These are phyloP conservation scores for Moricandia arvensis DNA, from an alignment of 345 rosid species.

Conservation along the genomic window DNA sequence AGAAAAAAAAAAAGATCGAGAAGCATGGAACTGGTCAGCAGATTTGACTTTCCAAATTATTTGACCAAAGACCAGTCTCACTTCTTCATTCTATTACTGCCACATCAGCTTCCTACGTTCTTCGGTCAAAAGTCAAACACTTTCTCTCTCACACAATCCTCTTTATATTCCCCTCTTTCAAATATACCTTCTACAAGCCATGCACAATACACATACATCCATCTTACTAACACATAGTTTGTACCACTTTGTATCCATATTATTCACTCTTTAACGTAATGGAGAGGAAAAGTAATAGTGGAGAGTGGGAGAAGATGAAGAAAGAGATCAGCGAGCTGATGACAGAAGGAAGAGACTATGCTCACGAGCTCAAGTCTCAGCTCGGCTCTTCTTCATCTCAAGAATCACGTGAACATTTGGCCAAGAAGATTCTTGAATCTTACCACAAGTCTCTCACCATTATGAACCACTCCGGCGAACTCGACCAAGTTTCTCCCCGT, in stretches of 20 bases:
- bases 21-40: constrained; percentile 40
- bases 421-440: constrained; percentile 54
- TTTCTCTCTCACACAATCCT: constrained; percentile 26
- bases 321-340: constrained; percentile 52
- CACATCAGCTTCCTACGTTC: constrained; percentile 27
- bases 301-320: constrained; percentile 56
- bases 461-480: constrained; percentile 34
- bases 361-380: constrained; percentile 39
- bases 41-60: constrained; percentile 37
- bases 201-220: constrained; percentile 30
- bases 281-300: constrained; percentile 43
- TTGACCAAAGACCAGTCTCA: constrained; percentile 40
- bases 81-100: constrained; percentile 8
- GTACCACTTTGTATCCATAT: neutral
- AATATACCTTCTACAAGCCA: constrained; percentile 20
- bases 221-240: neutral
- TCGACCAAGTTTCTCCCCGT: constrained; percentile 43
- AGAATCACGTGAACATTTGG: constrained; percentile 48
- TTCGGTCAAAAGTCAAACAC: constrained; percentile 35
- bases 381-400: constrained; percentile 46
- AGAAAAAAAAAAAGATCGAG: constrained; percentile 24
- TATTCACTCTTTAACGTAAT: neutral
- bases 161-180: constrained; percentile 23
- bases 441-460: constrained; percentile 61
- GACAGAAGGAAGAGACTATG: constrained; percentile 58